phyloP scores from a whole-genome alignment of 305 asterid species.

The Fraxinus velutina region DNA sequence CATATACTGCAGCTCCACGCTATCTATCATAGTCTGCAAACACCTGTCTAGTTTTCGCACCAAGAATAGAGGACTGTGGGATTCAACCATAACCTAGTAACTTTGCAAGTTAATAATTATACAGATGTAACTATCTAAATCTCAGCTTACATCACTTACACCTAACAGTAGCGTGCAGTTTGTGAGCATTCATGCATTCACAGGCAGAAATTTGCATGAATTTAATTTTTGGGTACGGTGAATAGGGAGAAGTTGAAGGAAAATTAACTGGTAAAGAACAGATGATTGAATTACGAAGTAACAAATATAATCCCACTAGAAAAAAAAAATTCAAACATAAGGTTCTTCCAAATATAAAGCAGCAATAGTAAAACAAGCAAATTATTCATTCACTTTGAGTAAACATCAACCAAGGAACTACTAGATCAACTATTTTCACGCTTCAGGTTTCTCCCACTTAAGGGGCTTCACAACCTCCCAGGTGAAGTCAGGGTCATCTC shows the following conservation, averaged over 20 bases:
- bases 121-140: neutral
- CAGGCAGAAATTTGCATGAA: neutral
- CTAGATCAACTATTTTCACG: neutral
- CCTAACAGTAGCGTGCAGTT: neutral
- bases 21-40: constrained; percentile 46
- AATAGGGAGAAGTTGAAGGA: neutral
- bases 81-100: neutral
- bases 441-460: constrained; percentile 28
- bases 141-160: neutral
- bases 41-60: neutral
- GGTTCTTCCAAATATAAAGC: neutral
- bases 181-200: neutral
- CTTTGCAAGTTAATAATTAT: neutral
- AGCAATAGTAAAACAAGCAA: neutral
- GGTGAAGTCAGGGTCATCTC: constrained; percentile 38
- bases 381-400: neutral
- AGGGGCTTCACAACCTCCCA: constrained; percentile 39
- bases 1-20: constrained; percentile 43
- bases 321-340: neutral
- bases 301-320: neutral
- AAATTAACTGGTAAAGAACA: neutral
- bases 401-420: neutral
- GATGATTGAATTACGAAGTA: neutral
- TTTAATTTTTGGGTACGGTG: neutral
- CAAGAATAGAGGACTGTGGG: neutral